Evolutionary conservation across 495 filamentous ascomycete genomes (phyloP), one percentile per base, ranked within the genome.

Genomic region (Podospora tetraspora): DNA sequence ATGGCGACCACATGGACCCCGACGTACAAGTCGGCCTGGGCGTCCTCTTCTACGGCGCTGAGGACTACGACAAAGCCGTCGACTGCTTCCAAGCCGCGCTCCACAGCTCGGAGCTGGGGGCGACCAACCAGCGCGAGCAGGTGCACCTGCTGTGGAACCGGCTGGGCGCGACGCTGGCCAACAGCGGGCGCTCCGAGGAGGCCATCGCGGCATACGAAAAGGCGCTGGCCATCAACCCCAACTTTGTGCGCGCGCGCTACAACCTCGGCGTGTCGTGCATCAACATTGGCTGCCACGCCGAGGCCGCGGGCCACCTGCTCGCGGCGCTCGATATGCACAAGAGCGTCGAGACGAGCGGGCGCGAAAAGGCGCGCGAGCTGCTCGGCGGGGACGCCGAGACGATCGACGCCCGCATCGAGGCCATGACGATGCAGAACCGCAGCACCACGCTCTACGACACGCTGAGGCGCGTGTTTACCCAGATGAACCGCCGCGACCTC

Each of bases 21-120:
- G 95, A 99, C 73, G 95, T 99, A 4, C 96, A 98, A 81, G 95
- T 99, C 69, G 95, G 95, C 0, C 85, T 99, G 1, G 95, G 96
- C 52, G 96, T 98, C 22, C 89, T 99, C 37, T 97, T 98, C 85
- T 99, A 99, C 83, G 94, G 94, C 63, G 92, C 89, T 8, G 95
- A 98, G 75, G 93, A 98, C 76, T 97, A 97, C 84, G 92, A 93
- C 72, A 99, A 99, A 79, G 96, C 95, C 0, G 96, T 98, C 61
- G 95, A 99, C 83, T 99, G 96, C 81, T 99, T 99, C 86, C 89
- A 88, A 27, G 87, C 94, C 2, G 96, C 95, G 4, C 84, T 99
- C 24, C 89, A 91, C 25, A 90, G 86, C 57, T 90, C 91, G 3
- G 92, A 97, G 77, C 85, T 87, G 8, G 93, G 94, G 59, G 84